Evolutionary conservation across 2,329 filamentous ascomycete species (phyloP).

Genomic region (Magnaporthales sp.): DNA sequence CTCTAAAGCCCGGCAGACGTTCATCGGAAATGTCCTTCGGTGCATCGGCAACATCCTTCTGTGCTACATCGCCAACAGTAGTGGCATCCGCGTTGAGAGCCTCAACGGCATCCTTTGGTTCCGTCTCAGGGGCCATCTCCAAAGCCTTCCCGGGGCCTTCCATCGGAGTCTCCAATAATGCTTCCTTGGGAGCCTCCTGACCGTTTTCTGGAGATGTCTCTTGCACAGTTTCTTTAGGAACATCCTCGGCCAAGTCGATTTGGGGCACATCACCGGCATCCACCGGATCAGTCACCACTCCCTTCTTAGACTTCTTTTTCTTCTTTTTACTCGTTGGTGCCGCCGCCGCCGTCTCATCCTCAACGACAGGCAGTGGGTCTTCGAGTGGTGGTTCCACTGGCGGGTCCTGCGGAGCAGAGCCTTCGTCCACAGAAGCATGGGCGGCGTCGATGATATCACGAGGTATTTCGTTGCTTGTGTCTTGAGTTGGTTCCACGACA

Average conservation of each 20-base stretch:
- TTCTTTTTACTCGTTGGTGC: neutral
- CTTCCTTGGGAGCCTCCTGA: neutral
- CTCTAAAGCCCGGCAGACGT: neutral
- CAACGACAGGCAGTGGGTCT: neutral
- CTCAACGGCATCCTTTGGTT: neutral
- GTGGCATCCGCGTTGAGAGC: neutral
- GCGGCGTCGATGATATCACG: neutral
- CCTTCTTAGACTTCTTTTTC: neutral
- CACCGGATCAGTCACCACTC: neutral
- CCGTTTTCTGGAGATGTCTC: neutral
- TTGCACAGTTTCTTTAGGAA: neutral
- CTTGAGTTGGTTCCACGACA: neutral
- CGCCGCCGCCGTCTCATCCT: neutral
- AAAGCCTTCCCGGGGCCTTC: neutral
- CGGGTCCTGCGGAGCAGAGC: neutral
- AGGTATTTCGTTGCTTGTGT: neutral
- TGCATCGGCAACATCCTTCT: neutral
- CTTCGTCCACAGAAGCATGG: neutral
- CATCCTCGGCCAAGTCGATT: neutral
- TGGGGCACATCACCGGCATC: neutral
- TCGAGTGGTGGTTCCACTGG: neutral
- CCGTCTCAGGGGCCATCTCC: neutral
- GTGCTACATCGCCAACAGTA: neutral
- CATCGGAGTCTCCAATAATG: neutral
- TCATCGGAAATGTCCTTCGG: neutral